A percentile compares a stretch with the other conserved stretches of the same genome.
These are phyloP conservation scores for Salix purpurea DNA, from an alignment of 345 rosid genomes.

Conservation along the genomic window DNA sequence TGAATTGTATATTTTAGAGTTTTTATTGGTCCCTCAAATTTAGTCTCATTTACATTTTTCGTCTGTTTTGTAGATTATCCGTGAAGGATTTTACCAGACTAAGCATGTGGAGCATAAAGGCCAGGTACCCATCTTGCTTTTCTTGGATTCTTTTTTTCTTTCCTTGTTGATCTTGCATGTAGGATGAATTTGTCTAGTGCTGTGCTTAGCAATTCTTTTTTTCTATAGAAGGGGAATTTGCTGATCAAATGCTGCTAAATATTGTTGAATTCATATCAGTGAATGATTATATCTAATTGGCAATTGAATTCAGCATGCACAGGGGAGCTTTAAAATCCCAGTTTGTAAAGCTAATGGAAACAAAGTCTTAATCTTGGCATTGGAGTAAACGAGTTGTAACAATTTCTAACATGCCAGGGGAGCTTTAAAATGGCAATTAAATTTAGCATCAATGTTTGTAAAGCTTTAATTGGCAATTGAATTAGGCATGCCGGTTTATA, in stretches of 20 bases:
- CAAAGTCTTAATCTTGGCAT: too few relatives aligned
- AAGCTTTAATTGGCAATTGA: too few relatives aligned
- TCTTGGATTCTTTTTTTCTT: neutral
- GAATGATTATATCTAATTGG: neutral
- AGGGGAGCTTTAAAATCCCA: neutral
- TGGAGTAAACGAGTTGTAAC: too few relatives aligned
- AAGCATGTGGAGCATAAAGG: conserved; percentile 96
- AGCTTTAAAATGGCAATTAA: too few relatives aligned
- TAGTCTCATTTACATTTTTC: neutral
- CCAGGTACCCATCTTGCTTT: conserved; percentile 43
- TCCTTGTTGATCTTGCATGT: neutral
- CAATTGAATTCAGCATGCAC: neutral
- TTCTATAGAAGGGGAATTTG: neutral
- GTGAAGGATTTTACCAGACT: conserved; percentile 70
- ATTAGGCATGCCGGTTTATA: too few relatives aligned
- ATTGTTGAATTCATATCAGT: neutral
- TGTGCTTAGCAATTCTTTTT: neutral
- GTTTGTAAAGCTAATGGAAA: neutral
- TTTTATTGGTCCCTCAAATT: neutral
- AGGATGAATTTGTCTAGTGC: neutral
- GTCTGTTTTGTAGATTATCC: conserved; percentile 48
- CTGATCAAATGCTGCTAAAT: neutral
- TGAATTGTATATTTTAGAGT: conserved; percentile 2
- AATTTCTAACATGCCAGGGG: too few relatives aligned
- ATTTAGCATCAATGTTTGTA: too few relatives aligned